Evolutionary conservation across 2,329 filamentous ascomycete species (phyloP).

Genomic region (Pleoardoris graminearum): DNA sequence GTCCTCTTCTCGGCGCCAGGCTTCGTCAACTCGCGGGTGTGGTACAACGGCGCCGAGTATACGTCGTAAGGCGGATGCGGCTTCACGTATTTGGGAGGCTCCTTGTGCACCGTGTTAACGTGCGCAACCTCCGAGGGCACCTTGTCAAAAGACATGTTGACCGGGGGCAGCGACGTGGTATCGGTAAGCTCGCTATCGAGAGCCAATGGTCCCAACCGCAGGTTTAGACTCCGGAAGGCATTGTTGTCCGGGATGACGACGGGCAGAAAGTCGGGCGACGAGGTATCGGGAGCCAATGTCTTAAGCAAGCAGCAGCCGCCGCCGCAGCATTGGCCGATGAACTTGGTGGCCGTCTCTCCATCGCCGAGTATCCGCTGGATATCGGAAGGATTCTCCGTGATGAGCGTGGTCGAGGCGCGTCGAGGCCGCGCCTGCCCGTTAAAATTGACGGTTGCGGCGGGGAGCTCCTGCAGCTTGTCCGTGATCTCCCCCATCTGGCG

Average conservation of each 20-base stretch:
- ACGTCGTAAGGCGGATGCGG: conserved; percentile 93
- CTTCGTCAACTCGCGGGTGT: conserved; percentile 82
- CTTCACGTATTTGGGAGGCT: conserved; percentile 88
- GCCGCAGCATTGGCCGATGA: conserved; percentile 66
- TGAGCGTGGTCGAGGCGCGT: conserved; percentile 70
- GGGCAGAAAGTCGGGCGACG: conserved; percentile 49
- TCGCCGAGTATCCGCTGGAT: conserved; percentile 62
- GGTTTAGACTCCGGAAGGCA: conserved; percentile 76
- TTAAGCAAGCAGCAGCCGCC: conserved; percentile 67
- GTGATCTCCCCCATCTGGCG: conserved; percentile 48
- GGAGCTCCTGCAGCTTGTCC: conserved; percentile 47
- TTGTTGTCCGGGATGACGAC: conserved; percentile 73
- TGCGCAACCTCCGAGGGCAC: conserved; percentile 52
- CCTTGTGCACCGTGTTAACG: conserved; percentile 53
- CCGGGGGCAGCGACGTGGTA: conserved; percentile 71
- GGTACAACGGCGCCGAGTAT: conserved; percentile 84
- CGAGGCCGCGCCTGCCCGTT: conserved; percentile 49
- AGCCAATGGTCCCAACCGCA: conserved; percentile 76
- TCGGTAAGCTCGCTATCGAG: conserved; percentile 70
- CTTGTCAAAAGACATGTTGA: conserved; percentile 71
- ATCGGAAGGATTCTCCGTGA: conserved; percentile 62
- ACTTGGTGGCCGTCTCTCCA: conserved; percentile 59
- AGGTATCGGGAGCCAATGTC: conserved; percentile 54
- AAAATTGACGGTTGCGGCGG: conserved; percentile 40
- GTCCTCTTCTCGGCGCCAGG: conserved; percentile 93